A percentile compares a stretch with the other conserved stretches of the same genome.
phyloP scores from a whole-genome alignment of 176 grass and related monocot species.

The Raddia distichophylla region DNA sequence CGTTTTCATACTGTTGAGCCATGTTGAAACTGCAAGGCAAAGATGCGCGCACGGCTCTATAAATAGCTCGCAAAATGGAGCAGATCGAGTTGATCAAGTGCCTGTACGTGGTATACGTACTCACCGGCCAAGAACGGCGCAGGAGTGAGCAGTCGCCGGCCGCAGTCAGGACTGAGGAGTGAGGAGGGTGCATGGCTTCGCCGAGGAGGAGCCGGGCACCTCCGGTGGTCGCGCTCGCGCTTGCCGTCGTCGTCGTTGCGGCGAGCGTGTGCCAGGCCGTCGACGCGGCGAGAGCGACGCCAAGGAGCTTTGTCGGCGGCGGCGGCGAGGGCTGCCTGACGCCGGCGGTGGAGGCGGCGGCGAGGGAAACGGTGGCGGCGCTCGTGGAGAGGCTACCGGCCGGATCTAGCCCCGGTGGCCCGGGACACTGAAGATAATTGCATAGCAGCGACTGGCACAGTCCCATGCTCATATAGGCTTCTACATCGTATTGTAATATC shows the following conservation, averaged over 20 bases:
- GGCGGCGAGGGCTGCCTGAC: neutral
- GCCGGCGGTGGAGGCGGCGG: constrained; percentile 31
- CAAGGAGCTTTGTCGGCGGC: neutral
- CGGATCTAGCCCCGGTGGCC: constrained; percentile 62
- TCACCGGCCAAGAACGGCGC: neutral
- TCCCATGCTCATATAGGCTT: neutral
- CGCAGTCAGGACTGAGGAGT: neutral
- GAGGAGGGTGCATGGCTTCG: neutral
- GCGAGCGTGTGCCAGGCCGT: neutral
- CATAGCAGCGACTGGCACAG: neutral
- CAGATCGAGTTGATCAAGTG: neutral
- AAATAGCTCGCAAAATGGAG: neutral
- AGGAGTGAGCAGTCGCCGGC: neutral
- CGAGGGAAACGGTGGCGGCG: constrained; percentile 47
- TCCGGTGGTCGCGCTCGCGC: neutral
- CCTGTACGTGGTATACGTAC: too few relatives aligned
- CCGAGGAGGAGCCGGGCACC: neutral
- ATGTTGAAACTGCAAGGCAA: too few relatives aligned
- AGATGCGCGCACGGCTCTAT: neutral
- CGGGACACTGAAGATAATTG: constrained; percentile 42
- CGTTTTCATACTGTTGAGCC: too few relatives aligned
- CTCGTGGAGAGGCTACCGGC: constrained; percentile 62
- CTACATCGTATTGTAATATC: neutral
- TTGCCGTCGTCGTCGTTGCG: neutral
- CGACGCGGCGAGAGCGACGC: constrained; percentile 28